A percentile compares a stretch with the other conserved stretches of the same genome.
Evolutionary conservation across 2,329 filamentous ascomycete species (phyloP).

Genomic region (Diaporthe eres): DNA sequence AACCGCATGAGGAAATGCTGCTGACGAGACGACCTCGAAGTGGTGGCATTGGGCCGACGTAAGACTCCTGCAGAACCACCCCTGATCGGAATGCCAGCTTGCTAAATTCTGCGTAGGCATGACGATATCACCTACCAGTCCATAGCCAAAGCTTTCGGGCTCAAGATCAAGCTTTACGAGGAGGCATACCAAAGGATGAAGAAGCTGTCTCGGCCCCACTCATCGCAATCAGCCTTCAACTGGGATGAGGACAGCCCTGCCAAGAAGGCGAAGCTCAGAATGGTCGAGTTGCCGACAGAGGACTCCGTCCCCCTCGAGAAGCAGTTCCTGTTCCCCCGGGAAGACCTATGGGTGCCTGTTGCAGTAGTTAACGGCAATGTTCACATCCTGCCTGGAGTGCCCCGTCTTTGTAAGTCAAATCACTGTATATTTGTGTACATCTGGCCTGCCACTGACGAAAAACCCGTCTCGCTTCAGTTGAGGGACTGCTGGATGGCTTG

Average conservation of each 20-base stretch:
- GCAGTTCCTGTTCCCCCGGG: constrained; percentile 83
- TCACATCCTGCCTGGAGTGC: constrained; percentile 93
- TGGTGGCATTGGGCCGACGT: constrained; percentile 96
- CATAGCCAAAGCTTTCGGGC: constrained; percentile 88
- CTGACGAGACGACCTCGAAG: constrained; percentile 55
- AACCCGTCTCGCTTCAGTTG: constrained; percentile 61
- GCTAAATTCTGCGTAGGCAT: constrained; percentile 69
- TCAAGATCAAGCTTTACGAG: constrained; percentile 83
- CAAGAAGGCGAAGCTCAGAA: constrained; percentile 86
- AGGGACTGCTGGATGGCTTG: constrained; percentile 81
- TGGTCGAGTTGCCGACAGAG: constrained; percentile 90
- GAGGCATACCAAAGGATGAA: constrained; percentile 88
- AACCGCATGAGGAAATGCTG: not conserved
- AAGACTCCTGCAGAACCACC: constrained; percentile 52
- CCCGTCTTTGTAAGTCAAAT: constrained; percentile 74
- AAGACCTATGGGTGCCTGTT: constrained; percentile 93
- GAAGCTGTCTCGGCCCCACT: constrained; percentile 79
- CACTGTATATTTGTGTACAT: not conserved
- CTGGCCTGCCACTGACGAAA: not conserved
- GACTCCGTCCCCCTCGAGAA: constrained; percentile 72
- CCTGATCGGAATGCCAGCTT: not conserved
- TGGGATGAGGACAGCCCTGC: constrained; percentile 88
- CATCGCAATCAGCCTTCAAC: constrained; percentile 80
- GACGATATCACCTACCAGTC: constrained; percentile 98
- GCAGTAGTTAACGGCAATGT: constrained; percentile 92